Percentiles rank a stretch among this genome's conserved stretches.
Conservation (phyloP, 2,329 filamentous ascomycete genomes). For the Ophiostoma perfectum region DNA sequence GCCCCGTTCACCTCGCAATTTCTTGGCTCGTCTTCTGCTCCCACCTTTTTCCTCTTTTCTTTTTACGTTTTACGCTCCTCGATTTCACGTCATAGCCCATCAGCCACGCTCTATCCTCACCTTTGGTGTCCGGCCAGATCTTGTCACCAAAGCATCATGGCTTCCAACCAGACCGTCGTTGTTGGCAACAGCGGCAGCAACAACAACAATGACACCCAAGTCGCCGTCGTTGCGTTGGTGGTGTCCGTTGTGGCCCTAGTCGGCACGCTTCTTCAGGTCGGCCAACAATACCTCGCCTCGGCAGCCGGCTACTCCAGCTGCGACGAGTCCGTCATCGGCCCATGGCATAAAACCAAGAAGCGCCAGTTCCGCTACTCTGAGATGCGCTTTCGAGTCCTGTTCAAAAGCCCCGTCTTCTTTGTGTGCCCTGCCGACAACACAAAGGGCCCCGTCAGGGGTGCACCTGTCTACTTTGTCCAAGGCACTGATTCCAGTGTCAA, state of each 20-base stretch:
- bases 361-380: constrained; percentile 40
- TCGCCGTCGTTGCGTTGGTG: constrained; percentile 43
- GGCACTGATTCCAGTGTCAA: constrained; percentile 35
- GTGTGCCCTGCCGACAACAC: constrained; percentile 41
- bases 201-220: constrained; percentile 33
- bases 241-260: constrained; percentile 44
- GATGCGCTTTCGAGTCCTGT: constrained; percentile 46
- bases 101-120: too few species aligned
- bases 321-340: constrained; percentile 44
- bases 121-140: background rate
- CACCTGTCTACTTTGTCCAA: constrained; percentile 36
- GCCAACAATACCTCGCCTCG: constrained; percentile 48
- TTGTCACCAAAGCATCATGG: constrained; percentile 7
- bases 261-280: constrained; percentile 43
- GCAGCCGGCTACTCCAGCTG: constrained; percentile 47
- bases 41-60: background rate
- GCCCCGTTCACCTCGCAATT: too few species aligned
- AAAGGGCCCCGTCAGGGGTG: constrained; percentile 32
- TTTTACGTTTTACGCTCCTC: background rate
- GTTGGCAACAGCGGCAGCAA: constrained; percentile 15
- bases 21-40: too few species aligned
- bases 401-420: constrained; percentile 48
- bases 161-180: constrained; percentile 10
- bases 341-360: constrained; percentile 40
- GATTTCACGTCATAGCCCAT: too few species aligned